Percentiles rank a stretch among this genome's conserved stretches.
phyloP scores from a whole-genome alignment of 805 yeast genomes.

The Grigorovia yakushimaensis region DNA sequence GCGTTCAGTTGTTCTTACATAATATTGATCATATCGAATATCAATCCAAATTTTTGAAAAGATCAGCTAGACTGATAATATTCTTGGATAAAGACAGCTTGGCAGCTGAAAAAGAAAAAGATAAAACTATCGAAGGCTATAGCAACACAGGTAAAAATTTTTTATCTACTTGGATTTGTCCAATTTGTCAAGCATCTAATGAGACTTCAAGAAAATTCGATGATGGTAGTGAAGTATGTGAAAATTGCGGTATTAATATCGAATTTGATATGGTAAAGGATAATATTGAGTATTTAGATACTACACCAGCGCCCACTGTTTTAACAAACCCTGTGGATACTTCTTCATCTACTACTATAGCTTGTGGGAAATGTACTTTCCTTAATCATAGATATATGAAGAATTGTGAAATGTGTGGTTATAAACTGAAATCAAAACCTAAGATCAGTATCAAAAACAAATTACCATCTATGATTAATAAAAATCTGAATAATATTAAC shows the following conservation, averaged over 20 bases:
- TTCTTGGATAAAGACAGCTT: constrained; percentile 19
- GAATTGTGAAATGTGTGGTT: constrained; percentile 83
- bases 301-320: background rate
- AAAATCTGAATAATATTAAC: background rate
- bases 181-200: constrained; percentile 46
- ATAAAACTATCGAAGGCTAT: no score
- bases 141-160: no score
- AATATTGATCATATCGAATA: constrained; percentile 34
- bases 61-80: constrained; percentile 68
- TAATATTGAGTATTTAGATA: constrained; percentile 16
- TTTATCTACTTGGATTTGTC: constrained; percentile 37
- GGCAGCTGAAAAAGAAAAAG: background rate
- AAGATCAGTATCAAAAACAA: background rate
- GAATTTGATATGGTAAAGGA: constrained; percentile 28
- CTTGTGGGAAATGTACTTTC: constrained; percentile 62
- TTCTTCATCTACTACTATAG: constrained; percentile 8
- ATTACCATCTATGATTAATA: background rate
- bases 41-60: constrained; percentile 51
- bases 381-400: constrained; percentile 70
- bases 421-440: constrained; percentile 30
- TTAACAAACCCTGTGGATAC: background rate
- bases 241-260: constrained; percentile 53
- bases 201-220: constrained; percentile 3
- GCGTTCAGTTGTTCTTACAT: constrained; percentile 39
- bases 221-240: constrained; percentile 29